Conservation (phyloP, 2,329 filamentous ascomycete genomes). For the Cercospora nicotianae region DNA sequence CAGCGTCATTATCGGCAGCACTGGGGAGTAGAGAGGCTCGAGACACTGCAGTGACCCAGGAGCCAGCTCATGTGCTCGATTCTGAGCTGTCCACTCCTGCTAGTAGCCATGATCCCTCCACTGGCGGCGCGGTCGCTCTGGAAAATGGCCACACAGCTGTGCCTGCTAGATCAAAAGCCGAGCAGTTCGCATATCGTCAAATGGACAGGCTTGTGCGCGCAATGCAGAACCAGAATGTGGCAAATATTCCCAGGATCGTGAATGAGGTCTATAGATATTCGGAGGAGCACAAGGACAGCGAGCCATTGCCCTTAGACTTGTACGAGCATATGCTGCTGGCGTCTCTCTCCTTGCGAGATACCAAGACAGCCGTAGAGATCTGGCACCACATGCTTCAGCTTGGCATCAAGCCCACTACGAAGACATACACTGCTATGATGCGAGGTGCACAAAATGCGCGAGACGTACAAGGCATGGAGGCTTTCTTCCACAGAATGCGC, state of each 20-base stretch:
- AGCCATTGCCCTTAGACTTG: slow-evolving; percentile 29
- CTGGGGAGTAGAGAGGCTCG: background rate
- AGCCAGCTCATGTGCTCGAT: background rate
- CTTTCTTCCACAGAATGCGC: slow-evolving; percentile 66
- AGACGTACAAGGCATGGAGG: slow-evolving; percentile 61
- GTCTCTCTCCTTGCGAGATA: slow-evolving; percentile 48
- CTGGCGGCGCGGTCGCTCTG: background rate
- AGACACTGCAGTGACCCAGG: background rate
- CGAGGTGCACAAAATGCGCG: slow-evolving; percentile 64
- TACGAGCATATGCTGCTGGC: slow-evolving; percentile 49
- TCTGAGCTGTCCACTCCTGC: background rate
- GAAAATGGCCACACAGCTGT: background rate
- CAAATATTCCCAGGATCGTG: slow-evolving; percentile 6
- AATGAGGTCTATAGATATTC: slow-evolving; percentile 13
- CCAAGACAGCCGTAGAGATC: slow-evolving; percentile 51
- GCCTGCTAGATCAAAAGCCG: background rate
- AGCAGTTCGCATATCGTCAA: slow-evolving; percentile 16
- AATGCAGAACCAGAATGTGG: slow-evolving; percentile 1
- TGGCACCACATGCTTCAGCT: slow-evolving; percentile 59
- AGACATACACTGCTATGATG: slow-evolving; percentile 73
- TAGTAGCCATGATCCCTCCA: background rate
- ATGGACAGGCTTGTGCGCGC: slow-evolving; percentile 16
- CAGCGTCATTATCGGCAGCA: background rate
- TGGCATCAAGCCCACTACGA: slow-evolving; percentile 59
- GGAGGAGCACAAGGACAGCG: slow-evolving; percentile 7